Base-by-base conservation (phyloP, 2,329 filamentous ascomycete genomes). In the Tolypocladium ovalisporum region DNA sequence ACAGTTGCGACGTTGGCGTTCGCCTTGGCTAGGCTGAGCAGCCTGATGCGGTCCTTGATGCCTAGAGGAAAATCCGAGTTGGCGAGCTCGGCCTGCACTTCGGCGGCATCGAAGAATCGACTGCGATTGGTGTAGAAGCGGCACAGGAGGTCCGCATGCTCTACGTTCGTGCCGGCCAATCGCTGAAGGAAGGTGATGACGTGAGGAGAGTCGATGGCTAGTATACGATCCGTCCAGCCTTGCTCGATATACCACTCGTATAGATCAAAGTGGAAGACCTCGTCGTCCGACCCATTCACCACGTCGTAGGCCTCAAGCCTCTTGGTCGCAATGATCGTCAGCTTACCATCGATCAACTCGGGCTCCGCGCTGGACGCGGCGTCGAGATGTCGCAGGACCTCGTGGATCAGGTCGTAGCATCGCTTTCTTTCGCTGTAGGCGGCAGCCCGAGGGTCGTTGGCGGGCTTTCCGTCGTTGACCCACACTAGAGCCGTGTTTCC, bases 241-340 rank as follows among this genome's bases (percentile, higher is more conserved):
- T 92, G 86, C 56, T 81, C 75, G 63, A 97, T 85, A 71, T 99
- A 99, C 93, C 94, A 99, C 66, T 97, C 92, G 69, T 97, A 99
- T n/a, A 99, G 79, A 65, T 90, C 90, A 60, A 90, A 95, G 70
- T 97, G 88, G 76, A 99, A 99, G 5, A 97, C 89, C 67, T 97
- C 90, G 63, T 99, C 94, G 17, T 87, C 82, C 0, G 93, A 96
- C 58, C 82, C 83, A 67, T 95, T 90, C 64, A 99, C 91, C 2
- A 97, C 89, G 51, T 86, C 83, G 72, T 97, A 96, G 0, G 94
- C 93, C 74, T 99, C 93, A 54, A 84, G 83, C 62, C 89, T 83
- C 70, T 94, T 90, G 52, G 86, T 92, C 2, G 86, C 85, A 24
- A 89, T 82, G 15, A 90, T 72, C 0, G 90, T 92, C 54, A 83